phyloP scores from a whole-genome alignment of 305 asterid species.

The Lippia alba region DNA sequence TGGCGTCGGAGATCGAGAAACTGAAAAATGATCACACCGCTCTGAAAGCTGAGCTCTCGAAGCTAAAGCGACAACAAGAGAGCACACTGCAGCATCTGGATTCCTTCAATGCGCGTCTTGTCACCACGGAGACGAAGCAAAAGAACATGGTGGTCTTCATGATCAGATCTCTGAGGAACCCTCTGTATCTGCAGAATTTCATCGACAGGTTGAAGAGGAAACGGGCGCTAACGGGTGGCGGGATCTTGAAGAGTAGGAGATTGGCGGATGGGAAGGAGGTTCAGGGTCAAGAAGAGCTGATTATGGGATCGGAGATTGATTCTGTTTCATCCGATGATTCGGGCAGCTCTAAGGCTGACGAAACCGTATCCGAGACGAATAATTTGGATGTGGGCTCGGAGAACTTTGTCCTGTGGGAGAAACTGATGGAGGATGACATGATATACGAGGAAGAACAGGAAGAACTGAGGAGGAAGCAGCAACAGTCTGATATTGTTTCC shows the following conservation, averaged over 20 bases:
- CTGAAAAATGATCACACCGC: constrained; percentile 48
- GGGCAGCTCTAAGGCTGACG: constrained; percentile 39
- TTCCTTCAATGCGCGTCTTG: constrained; percentile 48
- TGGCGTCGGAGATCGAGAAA: constrained; percentile 51
- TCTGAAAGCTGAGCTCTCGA: constrained; percentile 48
- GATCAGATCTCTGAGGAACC: constrained; percentile 54
- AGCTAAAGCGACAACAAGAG: constrained; percentile 65
- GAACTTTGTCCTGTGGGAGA: constrained; percentile 85
- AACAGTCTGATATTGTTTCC: constrained; percentile 56
- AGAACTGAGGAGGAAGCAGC: constrained; percentile 5
- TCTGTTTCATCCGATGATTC: constrained; percentile 51
- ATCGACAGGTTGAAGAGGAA: constrained; percentile 44
- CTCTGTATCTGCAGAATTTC: constrained; percentile 41
- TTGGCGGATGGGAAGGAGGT: constrained; percentile 37
- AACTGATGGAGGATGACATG: constrained; percentile 90
- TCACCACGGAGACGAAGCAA: constrained; percentile 49
- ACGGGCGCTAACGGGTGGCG: constrained; percentile 28
- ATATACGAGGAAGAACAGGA: constrained; percentile 57
- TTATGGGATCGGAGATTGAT: constrained; percentile 46
- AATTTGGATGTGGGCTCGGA: constrained; percentile 45
- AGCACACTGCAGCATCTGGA: constrained; percentile 44
- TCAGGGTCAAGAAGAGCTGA: constrained; percentile 48
- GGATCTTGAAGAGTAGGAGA: constrained; percentile 49
- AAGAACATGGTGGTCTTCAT: constrained; percentile 50
- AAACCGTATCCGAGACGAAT: constrained; percentile 31